Conservation (phyloP, 2,329 filamentous ascomycete species). For the Alternaria solani region DNA sequence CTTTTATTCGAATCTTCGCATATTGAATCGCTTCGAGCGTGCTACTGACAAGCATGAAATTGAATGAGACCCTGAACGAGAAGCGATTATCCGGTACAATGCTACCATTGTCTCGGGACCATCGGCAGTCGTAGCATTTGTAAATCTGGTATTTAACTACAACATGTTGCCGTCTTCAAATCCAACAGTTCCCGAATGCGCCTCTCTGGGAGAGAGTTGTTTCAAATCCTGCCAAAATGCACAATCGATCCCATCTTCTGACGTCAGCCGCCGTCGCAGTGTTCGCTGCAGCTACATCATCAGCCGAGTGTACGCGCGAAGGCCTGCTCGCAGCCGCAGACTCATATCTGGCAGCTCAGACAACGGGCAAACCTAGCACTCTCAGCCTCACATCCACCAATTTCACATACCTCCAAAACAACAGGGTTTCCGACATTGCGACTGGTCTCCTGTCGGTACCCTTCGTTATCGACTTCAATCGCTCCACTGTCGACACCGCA, state of each 20-base stretch:
- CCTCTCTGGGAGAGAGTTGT: background rate
- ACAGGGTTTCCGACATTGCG: conserved; percentile 35
- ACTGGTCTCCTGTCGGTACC: conserved; percentile 29
- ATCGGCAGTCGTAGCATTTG: conserved; percentile 2
- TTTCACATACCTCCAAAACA: conserved; percentile 44
- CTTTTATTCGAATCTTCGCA: background rate
- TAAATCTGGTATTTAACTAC: background rate
- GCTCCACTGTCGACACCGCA: conserved; percentile 35
- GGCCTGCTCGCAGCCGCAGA: conserved; percentile 36
- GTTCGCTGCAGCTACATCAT: background rate
- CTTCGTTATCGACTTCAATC: conserved; percentile 35
- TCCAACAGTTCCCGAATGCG: background rate
- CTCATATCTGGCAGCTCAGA: conserved; percentile 36
- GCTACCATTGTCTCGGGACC: conserved; percentile 5
- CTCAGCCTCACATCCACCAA: conserved; percentile 32
- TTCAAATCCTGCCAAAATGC: conserved; percentile 1
- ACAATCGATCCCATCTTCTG: background rate
- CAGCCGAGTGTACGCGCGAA: conserved; percentile 37
- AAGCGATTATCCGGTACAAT: conserved; percentile 20
- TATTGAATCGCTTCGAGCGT: conserved; percentile 24
- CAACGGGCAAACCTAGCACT: conserved; percentile 22
- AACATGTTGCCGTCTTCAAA: background rate
- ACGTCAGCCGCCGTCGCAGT: background rate
- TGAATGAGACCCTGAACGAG: conserved; percentile 12
- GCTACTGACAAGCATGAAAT: conserved; percentile 29